Base-by-base conservation (phyloP, 2,329 filamentous ascomycete species). In the Trichoderma lentiforme region DNA sequence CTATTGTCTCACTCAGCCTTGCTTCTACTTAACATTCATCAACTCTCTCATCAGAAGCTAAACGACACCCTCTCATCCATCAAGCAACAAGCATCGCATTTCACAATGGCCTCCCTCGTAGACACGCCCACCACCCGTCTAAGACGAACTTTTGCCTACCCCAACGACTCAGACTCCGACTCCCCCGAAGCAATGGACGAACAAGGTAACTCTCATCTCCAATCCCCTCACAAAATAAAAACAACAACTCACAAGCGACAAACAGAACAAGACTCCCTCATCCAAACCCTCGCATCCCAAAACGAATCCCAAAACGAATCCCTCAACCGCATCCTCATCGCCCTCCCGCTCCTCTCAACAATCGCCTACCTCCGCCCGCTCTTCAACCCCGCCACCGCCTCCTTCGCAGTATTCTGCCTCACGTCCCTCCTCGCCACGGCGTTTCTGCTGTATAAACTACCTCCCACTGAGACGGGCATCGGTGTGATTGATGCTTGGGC, bases 141-240 rank as follows among this genome's bases (percentile, higher is more conserved):
- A 58, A 91, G 94, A 77, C 91, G 88, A 77, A 91, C 92, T 9
- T 96, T 97, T 82, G 88, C 87, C 73, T 96, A 95, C 82, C 92
- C 92, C 71, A 89, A 92, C 76, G 85, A 76, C 70, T 71, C 86
- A 73, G 85, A 87, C 71, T 84, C 85, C 75, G 85, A 87, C 79
- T 81, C 80, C 28, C 86, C 88, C 14, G 87, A 90, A 75, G 88
- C 90, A 70, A 84, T 96, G 73, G 93, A 96, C 79, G 92, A 95
- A 81, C 87, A 95, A 86, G 91, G 91, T 91, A 28, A 14, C n/a
- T 28, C 2, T 6, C 11, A 9, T 15, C 39, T 15, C 57, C 34
- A 18, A 28, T 68, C 61, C 43, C 43, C 61, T 9, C 66, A 24
- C 26, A 24, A 47, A 47, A n/a, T 14, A 18, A 28, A 47, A 64